Evolutionary conservation across 164 flowering plant genomes (phyloP).

Genomic region (Paratinospora sagittata): DNA sequence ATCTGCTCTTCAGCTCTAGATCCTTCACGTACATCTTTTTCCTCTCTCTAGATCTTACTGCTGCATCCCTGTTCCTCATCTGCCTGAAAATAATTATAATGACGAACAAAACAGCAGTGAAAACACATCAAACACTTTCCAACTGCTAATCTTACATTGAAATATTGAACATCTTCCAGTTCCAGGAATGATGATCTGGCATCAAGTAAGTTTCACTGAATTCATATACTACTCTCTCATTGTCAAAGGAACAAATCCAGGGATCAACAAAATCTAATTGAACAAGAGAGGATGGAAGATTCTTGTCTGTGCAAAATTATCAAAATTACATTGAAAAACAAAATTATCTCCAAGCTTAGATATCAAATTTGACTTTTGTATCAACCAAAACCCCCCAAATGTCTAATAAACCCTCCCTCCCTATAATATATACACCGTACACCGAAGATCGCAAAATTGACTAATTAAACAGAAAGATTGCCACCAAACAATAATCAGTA

Average conservation of each 20-base stretch:
- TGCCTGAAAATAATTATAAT: slow-evolving; percentile 40
- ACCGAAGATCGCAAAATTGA: too few species aligned
- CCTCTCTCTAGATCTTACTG: slow-evolving; percentile 88
- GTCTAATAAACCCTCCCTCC: background rate
- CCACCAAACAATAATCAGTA: background rate
- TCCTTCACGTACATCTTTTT: slow-evolving; percentile 74
- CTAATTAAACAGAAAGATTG: too few species aligned
- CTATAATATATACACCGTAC: too few species aligned
- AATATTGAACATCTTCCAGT: background rate
- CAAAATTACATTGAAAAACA: background rate
- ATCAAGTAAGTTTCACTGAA: background rate
- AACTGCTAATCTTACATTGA: background rate
- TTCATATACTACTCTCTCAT: background rate
- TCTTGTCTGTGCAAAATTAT: background rate
- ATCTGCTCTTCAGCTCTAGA: slow-evolving; percentile 78
- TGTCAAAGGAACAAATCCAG: background rate
- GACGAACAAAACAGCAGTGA: background rate
- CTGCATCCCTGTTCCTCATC: slow-evolving; percentile 86
- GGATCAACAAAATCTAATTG: background rate
- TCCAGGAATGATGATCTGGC: background rate
- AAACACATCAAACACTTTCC: background rate
- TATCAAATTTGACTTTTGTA: background rate
- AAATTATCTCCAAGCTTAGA: background rate
- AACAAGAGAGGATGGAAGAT: background rate
- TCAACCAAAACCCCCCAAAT: background rate